These are phyloP conservation scores for Yarrowia sp. DNA, from an alignment of 805 yeast genomes.

Conservation along the genomic window DNA sequence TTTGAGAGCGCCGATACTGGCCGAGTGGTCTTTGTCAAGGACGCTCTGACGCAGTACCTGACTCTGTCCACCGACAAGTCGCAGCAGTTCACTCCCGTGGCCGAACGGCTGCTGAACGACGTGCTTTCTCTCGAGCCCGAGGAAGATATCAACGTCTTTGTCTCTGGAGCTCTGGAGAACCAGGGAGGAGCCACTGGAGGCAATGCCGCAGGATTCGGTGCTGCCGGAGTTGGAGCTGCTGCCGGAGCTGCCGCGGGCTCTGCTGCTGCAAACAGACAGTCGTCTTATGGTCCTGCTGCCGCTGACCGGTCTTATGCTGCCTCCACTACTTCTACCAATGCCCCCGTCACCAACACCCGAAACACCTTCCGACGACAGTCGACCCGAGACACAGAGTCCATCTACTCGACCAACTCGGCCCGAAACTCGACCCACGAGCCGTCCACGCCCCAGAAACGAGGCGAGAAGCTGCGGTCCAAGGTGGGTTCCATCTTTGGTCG, in stretches of 20 bases:
- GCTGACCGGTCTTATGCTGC: slow-evolving; percentile 1
- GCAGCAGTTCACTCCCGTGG: slow-evolving; percentile 45
- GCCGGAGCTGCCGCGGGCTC: neutral
- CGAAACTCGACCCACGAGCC: slow-evolving; percentile 32
- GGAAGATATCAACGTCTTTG: slow-evolving; percentile 58
- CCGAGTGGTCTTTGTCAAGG: slow-evolving; percentile 62
- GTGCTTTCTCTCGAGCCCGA: slow-evolving; percentile 62
- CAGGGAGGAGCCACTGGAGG: neutral
- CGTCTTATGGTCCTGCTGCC: neutral
- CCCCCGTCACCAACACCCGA: neutral
- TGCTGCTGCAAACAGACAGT: neutral
- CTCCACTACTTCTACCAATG: slow-evolving; percentile 1
- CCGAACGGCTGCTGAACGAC: slow-evolving; percentile 65
- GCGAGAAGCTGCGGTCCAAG: slow-evolving; percentile 36
- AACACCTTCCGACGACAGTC: slow-evolving; percentile 21
- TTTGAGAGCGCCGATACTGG: slow-evolving; percentile 69
- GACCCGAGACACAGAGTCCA: slow-evolving; percentile 25
- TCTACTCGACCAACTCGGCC: slow-evolving; percentile 21
- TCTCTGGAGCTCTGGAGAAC: slow-evolving; percentile 39
- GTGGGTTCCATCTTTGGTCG: slow-evolving; percentile 42
- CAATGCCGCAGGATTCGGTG: neutral
- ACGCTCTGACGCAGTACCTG: slow-evolving; percentile 62
- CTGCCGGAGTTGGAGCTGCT: neutral
- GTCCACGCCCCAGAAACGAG: slow-evolving; percentile 20
- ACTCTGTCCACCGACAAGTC: slow-evolving; percentile 57